phyloP scores from a whole-genome alignment of 2,329 filamentous ascomycete species.

The Zymoseptoria crescenta region DNA sequence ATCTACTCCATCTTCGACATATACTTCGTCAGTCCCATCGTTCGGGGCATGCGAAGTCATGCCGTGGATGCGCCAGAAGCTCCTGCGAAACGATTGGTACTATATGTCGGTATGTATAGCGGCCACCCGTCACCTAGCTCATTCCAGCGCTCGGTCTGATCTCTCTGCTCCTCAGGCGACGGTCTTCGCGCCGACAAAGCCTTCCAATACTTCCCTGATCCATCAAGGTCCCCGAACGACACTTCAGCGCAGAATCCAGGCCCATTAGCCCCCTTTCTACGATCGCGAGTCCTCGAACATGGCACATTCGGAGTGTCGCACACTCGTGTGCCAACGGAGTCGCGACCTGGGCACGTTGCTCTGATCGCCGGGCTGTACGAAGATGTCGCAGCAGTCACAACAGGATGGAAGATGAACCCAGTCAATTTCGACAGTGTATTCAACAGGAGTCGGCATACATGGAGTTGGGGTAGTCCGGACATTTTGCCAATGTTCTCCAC shows the following conservation, averaged over 20 bases:
- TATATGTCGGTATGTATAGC: constrained; percentile 67
- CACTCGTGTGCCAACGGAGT: constrained; percentile 93
- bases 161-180: constrained; percentile 50
- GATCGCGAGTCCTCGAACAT: constrained; percentile 77
- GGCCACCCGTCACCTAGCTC: background rate
- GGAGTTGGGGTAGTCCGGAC: constrained; percentile 98
- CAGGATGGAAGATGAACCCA: constrained; percentile 96
- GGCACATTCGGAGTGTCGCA: constrained; percentile 97
- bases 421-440: constrained; percentile 99
- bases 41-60: constrained; percentile 86
- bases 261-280: constrained; percentile 82
- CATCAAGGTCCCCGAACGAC: constrained; percentile 53
- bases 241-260: constrained; percentile 59
- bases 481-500: constrained; percentile 96
- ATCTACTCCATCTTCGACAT: constrained; percentile 96
- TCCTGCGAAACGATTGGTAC: constrained; percentile 80
- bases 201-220: constrained; percentile 87
- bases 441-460: constrained; percentile 92
- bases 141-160: background rate
- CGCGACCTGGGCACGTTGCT: constrained; percentile 89
- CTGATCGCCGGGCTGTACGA: constrained; percentile 95
- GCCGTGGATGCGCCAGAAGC: constrained; percentile 59
- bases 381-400: constrained; percentile 93
- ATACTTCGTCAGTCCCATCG: constrained; percentile 96
- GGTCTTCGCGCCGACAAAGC: constrained; percentile 96